phyloP scores from a whole-genome alignment of 345 rosid species.

The Citrus medica region DNA sequence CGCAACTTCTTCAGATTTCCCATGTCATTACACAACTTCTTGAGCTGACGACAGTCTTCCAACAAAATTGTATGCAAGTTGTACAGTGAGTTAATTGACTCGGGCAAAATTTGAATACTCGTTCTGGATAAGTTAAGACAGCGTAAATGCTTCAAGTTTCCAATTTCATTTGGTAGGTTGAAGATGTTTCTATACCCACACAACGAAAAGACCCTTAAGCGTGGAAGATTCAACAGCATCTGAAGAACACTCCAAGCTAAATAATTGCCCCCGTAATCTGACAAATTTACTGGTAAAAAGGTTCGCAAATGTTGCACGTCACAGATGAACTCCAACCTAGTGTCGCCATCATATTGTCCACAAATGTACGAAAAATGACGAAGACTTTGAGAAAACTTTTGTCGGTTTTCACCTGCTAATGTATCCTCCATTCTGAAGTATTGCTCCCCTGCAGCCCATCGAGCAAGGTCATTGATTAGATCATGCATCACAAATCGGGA shows the following conservation, averaged over 20 bases:
- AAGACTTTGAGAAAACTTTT: background rate
- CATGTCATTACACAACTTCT: background rate
- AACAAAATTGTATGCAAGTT: background rate
- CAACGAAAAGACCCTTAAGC: background rate
- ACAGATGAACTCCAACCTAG: background rate
- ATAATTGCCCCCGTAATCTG: accelerated
- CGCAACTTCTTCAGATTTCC: background rate
- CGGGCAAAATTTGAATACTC: background rate
- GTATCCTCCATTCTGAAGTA: background rate
- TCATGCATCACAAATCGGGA: too few species aligned
- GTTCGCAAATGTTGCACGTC: background rate
- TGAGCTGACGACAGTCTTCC: background rate
- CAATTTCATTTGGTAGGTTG: background rate
- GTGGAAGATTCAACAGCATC: background rate
- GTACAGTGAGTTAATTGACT: background rate
- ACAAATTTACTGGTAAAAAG: background rate
- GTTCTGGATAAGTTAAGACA: background rate
- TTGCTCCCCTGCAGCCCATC: too few species aligned
- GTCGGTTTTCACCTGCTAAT: background rate
- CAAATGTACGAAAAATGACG: background rate
- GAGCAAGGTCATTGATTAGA: too few species aligned
- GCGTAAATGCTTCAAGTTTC: background rate
- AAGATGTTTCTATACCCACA: accelerated
- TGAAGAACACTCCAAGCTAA: background rate
- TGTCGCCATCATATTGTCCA: background rate